phyloP scores from a whole-genome alignment of 148 eudicot species.

The Drosera capensis region DNA sequence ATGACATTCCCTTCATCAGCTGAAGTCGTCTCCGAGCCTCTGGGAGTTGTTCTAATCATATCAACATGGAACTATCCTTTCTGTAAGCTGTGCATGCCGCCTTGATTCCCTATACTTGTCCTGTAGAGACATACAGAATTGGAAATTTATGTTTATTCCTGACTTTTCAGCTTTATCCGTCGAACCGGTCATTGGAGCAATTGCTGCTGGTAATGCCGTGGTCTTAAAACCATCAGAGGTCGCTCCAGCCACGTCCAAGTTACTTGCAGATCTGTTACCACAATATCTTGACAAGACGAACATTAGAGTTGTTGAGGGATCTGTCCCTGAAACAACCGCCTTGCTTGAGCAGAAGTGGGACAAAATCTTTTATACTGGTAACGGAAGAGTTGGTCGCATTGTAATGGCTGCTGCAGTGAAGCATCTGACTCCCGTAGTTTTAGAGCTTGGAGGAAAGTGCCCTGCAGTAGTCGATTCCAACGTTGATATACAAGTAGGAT shows the following conservation, averaged over 20 bases:
- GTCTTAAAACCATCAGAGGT: slow-evolving; percentile 87
- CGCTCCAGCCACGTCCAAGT: slow-evolving; percentile 64
- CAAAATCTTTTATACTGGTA: slow-evolving; percentile 88
- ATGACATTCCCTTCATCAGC: slow-evolving; percentile 53
- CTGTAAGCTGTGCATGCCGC: too few relatives aligned
- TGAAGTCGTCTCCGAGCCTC: slow-evolving; percentile 51
- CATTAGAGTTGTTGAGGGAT: slow-evolving; percentile 71
- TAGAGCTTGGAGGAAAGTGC: slow-evolving; percentile 69
- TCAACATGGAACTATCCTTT: slow-evolving; percentile 89
- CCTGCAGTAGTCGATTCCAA: slow-evolving; percentile 53
- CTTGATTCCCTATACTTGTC: too few relatives aligned
- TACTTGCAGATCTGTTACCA: slow-evolving; percentile 40
- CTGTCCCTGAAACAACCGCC: slow-evolving; percentile 50
- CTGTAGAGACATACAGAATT: too few relatives aligned
- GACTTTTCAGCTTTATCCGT: slow-evolving; percentile 45
- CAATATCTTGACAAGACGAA: slow-evolving; percentile 50
- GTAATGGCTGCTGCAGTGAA: slow-evolving; percentile 65
- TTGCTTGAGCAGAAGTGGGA: slow-evolving; percentile 87
- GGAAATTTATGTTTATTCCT: too few relatives aligned
- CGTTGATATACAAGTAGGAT: slow-evolving; percentile 30
- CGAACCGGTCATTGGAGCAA: slow-evolving; percentile 85
- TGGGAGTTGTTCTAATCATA: slow-evolving; percentile 58
- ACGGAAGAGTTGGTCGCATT: slow-evolving; percentile 47
- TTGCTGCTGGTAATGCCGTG: slow-evolving; percentile 86
- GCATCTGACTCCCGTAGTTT: slow-evolving; percentile 53